Conservation (phyloP, 306 rosid species). For the Bauhinia variegata region DNA sequence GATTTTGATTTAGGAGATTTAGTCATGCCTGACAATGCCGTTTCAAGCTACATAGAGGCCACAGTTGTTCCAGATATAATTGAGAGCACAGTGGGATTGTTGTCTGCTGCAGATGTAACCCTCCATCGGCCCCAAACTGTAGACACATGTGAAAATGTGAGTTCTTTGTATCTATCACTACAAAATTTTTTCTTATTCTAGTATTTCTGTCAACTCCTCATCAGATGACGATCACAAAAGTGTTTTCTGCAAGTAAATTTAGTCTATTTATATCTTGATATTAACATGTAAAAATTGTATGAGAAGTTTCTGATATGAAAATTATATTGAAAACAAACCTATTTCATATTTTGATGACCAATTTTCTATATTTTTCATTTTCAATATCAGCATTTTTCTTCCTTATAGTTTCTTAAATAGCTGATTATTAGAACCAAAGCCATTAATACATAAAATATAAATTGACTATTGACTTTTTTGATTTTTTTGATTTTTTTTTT, state of each 20-base stretch:
- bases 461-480: background rate
- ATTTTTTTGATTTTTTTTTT: conserved; percentile 3
- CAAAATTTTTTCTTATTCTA: conserved; percentile 8
- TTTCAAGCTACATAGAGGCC: conserved; percentile 77
- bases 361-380: background rate
- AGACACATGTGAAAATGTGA: conserved; percentile 78
- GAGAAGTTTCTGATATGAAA: background rate
- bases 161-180: conserved; percentile 40
- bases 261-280: conserved; percentile 5
- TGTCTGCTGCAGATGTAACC: conserved; percentile 71
- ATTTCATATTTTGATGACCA: conserved; percentile 3
- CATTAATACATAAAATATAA: background rate
- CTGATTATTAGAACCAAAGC: background rate
- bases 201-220: conserved; percentile 3
- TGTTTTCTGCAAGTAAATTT: conserved; percentile 19
- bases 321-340: background rate
- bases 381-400: background rate
- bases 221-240: conserved; percentile 14
- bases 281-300: background rate
- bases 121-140: conserved; percentile 61
- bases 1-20: conserved; percentile 72
- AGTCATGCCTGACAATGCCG: conserved; percentile 65
- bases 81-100: conserved; percentile 78
- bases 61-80: conserved; percentile 72
- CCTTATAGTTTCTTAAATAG: background rate